Base-by-base conservation (phyloP, 805 yeast genomes). In the Metschnikowia amazonensis region DNA sequence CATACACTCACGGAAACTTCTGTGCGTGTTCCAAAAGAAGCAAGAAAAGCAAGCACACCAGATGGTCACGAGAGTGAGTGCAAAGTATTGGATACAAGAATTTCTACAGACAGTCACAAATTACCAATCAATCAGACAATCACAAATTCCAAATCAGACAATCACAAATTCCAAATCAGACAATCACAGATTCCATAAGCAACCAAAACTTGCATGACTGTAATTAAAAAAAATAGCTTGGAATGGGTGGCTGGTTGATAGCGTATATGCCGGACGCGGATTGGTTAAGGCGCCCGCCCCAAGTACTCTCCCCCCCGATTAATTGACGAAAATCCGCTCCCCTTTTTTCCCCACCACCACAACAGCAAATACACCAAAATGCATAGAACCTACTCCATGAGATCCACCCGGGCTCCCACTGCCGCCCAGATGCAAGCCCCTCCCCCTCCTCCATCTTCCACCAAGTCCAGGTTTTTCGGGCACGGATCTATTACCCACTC, bases 331-430 rank as follows among this genome's bases (percentile, higher is more conserved):
- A 34, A 41, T n/a, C 17, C 32, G 14, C 27, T 5, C 31, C 30
- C n/a, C 33, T 25, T 27, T 25, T 41, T 25, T 41, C 32, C 38
- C 36, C 9, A n/a, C 33, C 20, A 23, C 42, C 13, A 30, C 34
- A 10, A 14, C 27, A 29, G n/a, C 32, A 21, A n/a, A n/a, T n/a
- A 28, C 42, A 25, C 31, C 41, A 43, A 13, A n/a, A 94, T 94
- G 99, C 97, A 92, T 79, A 86, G 97, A 84, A 92, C 99, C 42
- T 94, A 94, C 74, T 92, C 99, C 29, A 78, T 92, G 72, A 89
- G 99, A 81, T 83, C 89, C 60, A 69, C 84, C 46, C 86, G 96
- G 71, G 98, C 97, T 32, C 99, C 99, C 51, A 90, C 99, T 47
- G 98, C 98, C 49, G 81, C 96, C 56, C 97, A 92, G 72, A 71